A percentile compares a stretch with the other conserved stretches of the same genome.
phyloP scores from a whole-genome alignment of 305 asterid genomes.

The Petunia hybrid region DNA sequence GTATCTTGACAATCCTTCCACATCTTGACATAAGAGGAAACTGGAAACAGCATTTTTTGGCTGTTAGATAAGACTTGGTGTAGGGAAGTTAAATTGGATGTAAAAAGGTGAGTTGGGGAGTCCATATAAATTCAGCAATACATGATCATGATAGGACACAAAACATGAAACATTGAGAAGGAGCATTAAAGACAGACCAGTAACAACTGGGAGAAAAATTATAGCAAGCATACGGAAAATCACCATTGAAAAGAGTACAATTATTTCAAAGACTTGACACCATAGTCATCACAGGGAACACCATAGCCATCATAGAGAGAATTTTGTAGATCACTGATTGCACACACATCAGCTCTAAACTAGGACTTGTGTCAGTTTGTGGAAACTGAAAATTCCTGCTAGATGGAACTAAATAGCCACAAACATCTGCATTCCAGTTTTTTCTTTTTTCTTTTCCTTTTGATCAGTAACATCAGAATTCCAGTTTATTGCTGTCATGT shows the following conservation, averaged over 20 bases:
- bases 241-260: constrained; percentile 13
- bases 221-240: constrained; percentile 16
- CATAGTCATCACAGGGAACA: neutral
- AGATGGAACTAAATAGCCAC: constrained; percentile 7
- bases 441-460: no score
- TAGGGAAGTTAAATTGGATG: constrained; percentile 15
- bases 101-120: constrained; percentile 16
- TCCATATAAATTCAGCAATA: constrained; percentile 13
- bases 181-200: neutral
- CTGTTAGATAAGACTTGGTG: constrained; percentile 36
- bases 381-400: neutral
- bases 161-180: neutral
- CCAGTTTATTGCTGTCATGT: constrained; percentile 4
- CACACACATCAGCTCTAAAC: constrained; percentile 15
- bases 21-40: constrained; percentile 93
- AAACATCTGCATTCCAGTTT: constrained; percentile 11
- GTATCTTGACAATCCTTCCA: constrained; percentile 68
- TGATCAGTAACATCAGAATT: neutral
- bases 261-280: constrained; percentile 12
- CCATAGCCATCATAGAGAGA: no score
- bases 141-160: neutral
- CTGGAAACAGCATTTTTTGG: constrained; percentile 51
- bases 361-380: constrained; percentile 15
- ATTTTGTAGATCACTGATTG: constrained; percentile 15
- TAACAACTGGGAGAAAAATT: neutral